Conservation (phyloP, 768 basidiomycete species). For the Cyclocybe cylindracea region DNA sequence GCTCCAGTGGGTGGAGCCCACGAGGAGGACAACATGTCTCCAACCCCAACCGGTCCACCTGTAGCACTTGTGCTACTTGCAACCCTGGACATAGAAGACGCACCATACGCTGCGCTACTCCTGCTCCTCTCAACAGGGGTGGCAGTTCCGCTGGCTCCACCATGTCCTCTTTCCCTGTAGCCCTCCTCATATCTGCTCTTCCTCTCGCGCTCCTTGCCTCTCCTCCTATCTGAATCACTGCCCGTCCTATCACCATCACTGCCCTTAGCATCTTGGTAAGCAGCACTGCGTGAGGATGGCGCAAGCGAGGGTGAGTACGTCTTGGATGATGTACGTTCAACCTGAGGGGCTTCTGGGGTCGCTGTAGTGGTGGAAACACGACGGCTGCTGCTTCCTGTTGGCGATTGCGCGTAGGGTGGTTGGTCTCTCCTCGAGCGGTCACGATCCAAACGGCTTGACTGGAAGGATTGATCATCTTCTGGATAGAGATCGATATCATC, state of each 20-base stretch:
- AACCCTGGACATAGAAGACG: constrained; percentile 8
- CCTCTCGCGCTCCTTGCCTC: constrained; percentile 24
- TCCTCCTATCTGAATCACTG: constrained; percentile 25
- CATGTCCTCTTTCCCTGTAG: constrained; percentile 28
- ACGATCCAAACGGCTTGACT: constrained; percentile 33
- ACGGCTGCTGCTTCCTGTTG: constrained; percentile 23
- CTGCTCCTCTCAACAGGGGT: constrained; percentile 12
- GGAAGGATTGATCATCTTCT: constrained; percentile 54
- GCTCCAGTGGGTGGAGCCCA: constrained; percentile 13
- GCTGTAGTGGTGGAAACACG: constrained; percentile 11
- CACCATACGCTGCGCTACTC: constrained; percentile 11
- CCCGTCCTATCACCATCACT: constrained; percentile 20
- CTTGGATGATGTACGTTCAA: constrained; percentile 20
- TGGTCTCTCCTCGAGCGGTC: constrained; percentile 32
- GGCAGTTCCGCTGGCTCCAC: constrained; percentile 6
- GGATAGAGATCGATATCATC: constrained; percentile 67
- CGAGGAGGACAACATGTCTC: constrained; percentile 12
- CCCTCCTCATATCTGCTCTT: constrained; percentile 17
- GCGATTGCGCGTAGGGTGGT: constrained; percentile 41
- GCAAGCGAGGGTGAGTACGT: constrained; percentile 22
- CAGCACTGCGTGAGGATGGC: constrained; percentile 17
- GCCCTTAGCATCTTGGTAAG: constrained; percentile 9
- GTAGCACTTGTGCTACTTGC: constrained; percentile 9
- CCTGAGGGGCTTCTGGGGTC: constrained; percentile 15
- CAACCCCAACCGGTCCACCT: not conserved